Base-by-base conservation (phyloP, 179 eudicot species). In the Nepenthes alata region DNA sequence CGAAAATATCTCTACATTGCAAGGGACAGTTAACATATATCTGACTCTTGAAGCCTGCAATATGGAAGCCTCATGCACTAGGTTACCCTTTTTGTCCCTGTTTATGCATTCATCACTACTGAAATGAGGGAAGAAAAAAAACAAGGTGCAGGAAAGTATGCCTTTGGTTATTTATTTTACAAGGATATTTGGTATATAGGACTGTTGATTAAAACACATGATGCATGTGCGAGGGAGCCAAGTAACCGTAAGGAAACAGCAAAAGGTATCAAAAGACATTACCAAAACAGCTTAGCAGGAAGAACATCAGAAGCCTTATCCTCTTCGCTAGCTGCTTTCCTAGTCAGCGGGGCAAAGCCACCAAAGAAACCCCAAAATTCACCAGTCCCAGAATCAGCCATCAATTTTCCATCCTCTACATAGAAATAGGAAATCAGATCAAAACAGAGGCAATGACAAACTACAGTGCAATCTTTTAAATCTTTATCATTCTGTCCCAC, bases 361-460 rank as follows among this genome's bases (percentile, higher is more conserved):
- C 99, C 99, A 75, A 94, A 94, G 45, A 94, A 80, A 2, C 83
- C 94, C 99, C 99, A 94, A 63, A 94, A 94, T 73, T 94, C 99
- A 72, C 99, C 99, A 74, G 87, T 74, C 51, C 87, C 97, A 59
- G 95, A 87, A 80, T 90, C 96, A 70, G 94, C 91, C 97, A 94
- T 85, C 80, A 94, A 64, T 64, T 64, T 87, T 52, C 99, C 99
- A 74, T 90, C 99, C 90, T 94, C 99, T 94, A 70, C 60, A 67
- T 10, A 60, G 59, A 50, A 47, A 35, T 45, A 16, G 57, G 56
- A 67, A 35, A 59, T 52, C 38, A 58, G 53, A 67, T 62, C n/a
- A 49, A 53, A 16, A 58, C 55, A 25, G 16, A 67, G 11, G 44
- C 13, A 64, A 64, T 53, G 7, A 67, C 25, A 25, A 25, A 25